Percentiles rank a stretch among this genome's conserved stretches.
Evolutionary conservation across 305 asterid species (phyloP).

Genomic region (Solanum aculeatissimum): DNA sequence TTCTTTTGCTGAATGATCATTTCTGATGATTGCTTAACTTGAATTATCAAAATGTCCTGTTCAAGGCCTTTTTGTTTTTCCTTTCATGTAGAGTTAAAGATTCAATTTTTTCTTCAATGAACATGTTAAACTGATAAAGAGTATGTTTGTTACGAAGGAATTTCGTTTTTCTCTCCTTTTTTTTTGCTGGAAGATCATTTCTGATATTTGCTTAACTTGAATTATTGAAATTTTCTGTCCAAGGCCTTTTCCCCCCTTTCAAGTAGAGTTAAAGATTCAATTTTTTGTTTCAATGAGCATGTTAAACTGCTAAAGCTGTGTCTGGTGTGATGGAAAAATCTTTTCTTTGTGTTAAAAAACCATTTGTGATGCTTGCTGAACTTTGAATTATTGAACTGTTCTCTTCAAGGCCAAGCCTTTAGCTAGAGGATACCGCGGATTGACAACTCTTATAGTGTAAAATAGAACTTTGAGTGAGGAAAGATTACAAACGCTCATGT

Average conservation of each 20-base stretch:
- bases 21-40: not conserved
- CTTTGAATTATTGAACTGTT: not conserved
- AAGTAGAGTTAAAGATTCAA: not conserved
- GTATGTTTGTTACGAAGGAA: not conserved
- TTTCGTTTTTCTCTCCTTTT: not conserved
- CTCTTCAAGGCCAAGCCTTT: not conserved
- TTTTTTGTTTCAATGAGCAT: not conserved
- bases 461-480: not conserved
- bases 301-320: not conserved
- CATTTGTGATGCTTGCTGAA: not conserved
- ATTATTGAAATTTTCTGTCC: not conserved
- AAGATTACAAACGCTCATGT: not conserved
- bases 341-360: not conserved
- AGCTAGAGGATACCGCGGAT: not conserved
- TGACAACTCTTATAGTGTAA: not conserved
- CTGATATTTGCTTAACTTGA: not conserved
- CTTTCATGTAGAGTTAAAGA: not conserved
- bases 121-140: not conserved
- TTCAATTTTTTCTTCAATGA: not conserved
- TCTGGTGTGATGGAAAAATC: not conserved
- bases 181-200: not conserved
- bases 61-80: not conserved
- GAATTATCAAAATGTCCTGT: not conserved
- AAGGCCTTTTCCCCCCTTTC: not conserved
- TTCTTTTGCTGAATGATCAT: not conserved